Conservation (phyloP, 371 early-diverging fungal genomes). For the Parasitella parasitica region DNA sequence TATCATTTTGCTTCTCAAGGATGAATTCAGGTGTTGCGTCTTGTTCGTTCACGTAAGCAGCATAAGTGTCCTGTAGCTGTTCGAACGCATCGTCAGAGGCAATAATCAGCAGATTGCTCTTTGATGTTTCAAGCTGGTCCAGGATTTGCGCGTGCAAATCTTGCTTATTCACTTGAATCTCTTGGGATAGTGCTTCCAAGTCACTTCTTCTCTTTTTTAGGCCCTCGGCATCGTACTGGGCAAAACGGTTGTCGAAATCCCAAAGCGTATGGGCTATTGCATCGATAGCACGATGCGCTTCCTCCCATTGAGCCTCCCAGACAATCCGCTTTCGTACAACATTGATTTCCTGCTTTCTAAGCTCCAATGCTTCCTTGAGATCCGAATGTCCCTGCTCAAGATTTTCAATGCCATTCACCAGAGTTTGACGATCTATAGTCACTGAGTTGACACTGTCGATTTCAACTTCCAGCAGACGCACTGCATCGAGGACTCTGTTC, state of each 20-base stretch:
- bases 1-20: conserved; percentile 2
- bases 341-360: conserved; percentile 24
- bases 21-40: conserved; percentile 4
- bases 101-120: neutral
- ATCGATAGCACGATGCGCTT: conserved; percentile 10
- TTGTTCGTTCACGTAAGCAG: neutral
- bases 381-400: conserved; percentile 26
- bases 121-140: neutral
- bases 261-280: conserved; percentile 31
- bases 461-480: conserved; percentile 33
- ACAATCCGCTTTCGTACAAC: conserved; percentile 12
- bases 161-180: neutral
- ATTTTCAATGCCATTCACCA: conserved; percentile 32
- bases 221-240: conserved; percentile 30
- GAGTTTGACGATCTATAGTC: conserved; percentile 33
- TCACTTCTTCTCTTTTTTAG: conserved; percentile 11
- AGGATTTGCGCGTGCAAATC: neutral
- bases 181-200: neutral
- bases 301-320: conserved; percentile 25
- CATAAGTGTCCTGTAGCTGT: conserved; percentile 13
- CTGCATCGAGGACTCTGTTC: conserved; percentile 19
- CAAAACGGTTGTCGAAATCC: conserved; percentile 36
- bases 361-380: conserved; percentile 15
- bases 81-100: conserved; percentile 12
- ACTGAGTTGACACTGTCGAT: conserved; percentile 41